phyloP scores from a whole-genome alignment of 192 early-diverging fungal genomes.

The Gonapodya sp. region DNA sequence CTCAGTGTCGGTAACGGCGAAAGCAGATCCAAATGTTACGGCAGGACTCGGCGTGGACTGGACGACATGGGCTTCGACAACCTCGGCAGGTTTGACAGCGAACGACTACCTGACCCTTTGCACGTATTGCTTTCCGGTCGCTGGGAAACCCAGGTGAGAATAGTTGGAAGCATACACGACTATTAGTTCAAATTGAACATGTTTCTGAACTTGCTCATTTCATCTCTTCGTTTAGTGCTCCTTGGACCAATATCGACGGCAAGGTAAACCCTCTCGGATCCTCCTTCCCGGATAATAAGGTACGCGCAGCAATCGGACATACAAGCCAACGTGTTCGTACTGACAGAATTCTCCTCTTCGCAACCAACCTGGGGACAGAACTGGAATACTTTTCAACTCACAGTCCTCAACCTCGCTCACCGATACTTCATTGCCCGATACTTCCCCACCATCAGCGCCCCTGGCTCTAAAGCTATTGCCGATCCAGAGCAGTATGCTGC shows the following conservation, averaged over 20 bases:
- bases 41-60: not conserved
- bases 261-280: not conserved
- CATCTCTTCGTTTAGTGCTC: not conserved
- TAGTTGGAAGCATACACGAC: too few species aligned
- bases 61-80: not conserved
- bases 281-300: not conserved
- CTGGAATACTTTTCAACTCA: not conserved
- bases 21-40: not conserved
- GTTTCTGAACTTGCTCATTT: not conserved
- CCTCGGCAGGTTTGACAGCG: not conserved
- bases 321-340: not conserved
- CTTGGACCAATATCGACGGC: not conserved
- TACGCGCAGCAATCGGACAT: too few species aligned
- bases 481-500: not conserved
- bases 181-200: not conserved
- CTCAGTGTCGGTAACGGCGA: not conserved
- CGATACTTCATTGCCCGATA: not conserved
- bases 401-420: not conserved
- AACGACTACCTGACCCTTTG: not conserved
- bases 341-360: not conserved
- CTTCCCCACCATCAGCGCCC: not conserved
- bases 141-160: not conserved
- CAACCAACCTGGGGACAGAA: not conserved
- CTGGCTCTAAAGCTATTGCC: not conserved
- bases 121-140: not conserved